Conservation (phyloP, 129 eudicot species). For the Kitagawia praeruptora region DNA sequence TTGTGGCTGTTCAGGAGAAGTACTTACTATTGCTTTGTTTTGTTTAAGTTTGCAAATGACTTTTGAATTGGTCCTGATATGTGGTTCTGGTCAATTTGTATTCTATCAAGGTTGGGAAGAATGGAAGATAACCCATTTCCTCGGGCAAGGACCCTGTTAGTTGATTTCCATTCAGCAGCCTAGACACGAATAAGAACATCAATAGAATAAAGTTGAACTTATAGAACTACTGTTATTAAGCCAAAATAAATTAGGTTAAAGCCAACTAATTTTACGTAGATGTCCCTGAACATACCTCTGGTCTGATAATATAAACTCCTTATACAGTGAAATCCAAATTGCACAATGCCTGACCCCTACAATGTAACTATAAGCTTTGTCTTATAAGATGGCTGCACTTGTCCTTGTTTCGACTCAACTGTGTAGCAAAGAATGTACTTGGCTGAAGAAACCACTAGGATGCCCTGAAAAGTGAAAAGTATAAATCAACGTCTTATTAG, state of each 20-base stretch:
- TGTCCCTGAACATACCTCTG: slow-evolving; percentile 37
- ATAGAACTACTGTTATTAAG: background rate
- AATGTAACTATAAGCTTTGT: background rate
- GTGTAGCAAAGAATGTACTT: background rate
- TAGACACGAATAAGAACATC: slow-evolving; percentile 27
- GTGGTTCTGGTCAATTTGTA: too few species aligned
- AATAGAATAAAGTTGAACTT: background rate
- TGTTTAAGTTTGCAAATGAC: too few species aligned
- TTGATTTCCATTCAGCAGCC: slow-evolving; percentile 42
- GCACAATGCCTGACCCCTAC: slow-evolving; percentile 12
- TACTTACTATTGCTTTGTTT: too few species aligned
- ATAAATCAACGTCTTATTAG: background rate
- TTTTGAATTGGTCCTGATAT: too few species aligned
- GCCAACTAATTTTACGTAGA: background rate
- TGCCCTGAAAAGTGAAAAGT: slow-evolving; percentile 7
- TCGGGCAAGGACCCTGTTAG: too few species aligned
- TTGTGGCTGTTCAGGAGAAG: too few species aligned
- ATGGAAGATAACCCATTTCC: too few species aligned
- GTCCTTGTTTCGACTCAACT: slow-evolving; percentile 13
- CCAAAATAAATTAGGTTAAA: background rate
- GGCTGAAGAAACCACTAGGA: background rate
- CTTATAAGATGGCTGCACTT: slow-evolving; percentile 16
- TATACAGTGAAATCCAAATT: slow-evolving; percentile 8
- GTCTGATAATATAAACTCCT: slow-evolving; percentile 23
- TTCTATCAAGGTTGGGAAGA: too few species aligned